phyloP scores from a whole-genome alignment of 495 filamentous ascomycete genomes.

The Annulohypoxylon moriforme region DNA sequence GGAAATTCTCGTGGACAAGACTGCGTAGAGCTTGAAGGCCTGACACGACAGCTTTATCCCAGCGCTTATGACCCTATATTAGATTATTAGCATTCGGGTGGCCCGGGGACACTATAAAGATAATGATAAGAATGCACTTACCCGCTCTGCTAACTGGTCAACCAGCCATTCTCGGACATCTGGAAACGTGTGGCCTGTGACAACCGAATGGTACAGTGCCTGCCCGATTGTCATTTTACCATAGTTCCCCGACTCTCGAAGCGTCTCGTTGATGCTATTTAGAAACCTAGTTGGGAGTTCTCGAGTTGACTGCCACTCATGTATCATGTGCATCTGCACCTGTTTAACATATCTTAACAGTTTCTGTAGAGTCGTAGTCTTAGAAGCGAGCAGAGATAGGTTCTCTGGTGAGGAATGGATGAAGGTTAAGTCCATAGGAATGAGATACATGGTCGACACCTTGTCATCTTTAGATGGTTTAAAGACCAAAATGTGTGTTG shows the following conservation, averaged over 20 bases:
- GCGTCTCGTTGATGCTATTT: slow-evolving; percentile 75
- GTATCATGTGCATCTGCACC: slow-evolving; percentile 75
- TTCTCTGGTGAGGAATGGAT: slow-evolving; percentile 82
- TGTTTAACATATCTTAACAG: slow-evolving; percentile 84
- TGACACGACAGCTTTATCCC: slow-evolving; percentile 85
- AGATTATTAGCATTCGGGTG: slow-evolving; percentile 15
- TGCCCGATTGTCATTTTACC: slow-evolving; percentile 70
- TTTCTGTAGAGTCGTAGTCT: slow-evolving; percentile 87
- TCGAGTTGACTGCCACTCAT: slow-evolving; percentile 83
- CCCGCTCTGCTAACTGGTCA: slow-evolving; percentile 85
- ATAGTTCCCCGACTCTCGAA: slow-evolving; percentile 48
- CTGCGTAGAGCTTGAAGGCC: slow-evolving; percentile 82
- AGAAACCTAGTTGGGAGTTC: slow-evolving; percentile 84
- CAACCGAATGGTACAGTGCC: slow-evolving; percentile 84
- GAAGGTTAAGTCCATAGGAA: slow-evolving; percentile 86
- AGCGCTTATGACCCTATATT: slow-evolving; percentile 86
- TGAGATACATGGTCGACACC: slow-evolving; percentile 63
- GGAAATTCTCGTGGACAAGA: slow-evolving; percentile 84
- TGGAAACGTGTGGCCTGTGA: slow-evolving; percentile 83
- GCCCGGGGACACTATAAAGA: neutral
- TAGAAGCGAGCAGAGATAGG: slow-evolving; percentile 83
- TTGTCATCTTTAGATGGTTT: slow-evolving; percentile 45
- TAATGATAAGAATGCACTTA: slow-evolving; percentile 53
- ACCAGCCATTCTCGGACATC: slow-evolving; percentile 87
- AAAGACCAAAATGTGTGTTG: slow-evolving; percentile 80